A percentile compares a stretch with the other conserved stretches of the same genome.
Conservation (phyloP, 164 flowering plant species). For the Sextonia rubra region DNA sequence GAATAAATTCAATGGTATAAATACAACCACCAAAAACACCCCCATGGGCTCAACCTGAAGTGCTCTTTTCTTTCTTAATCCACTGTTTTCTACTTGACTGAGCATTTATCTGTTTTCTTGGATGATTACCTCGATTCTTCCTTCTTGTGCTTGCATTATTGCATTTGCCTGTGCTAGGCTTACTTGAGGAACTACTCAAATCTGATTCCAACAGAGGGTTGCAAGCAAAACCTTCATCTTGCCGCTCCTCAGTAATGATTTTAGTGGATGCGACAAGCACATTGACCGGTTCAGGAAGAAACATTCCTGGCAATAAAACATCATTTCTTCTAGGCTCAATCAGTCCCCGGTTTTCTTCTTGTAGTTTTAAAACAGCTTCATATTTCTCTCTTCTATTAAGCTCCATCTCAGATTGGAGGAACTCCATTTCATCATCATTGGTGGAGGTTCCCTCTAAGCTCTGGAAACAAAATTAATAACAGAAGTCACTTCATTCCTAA, state of each 20-base stretch:
- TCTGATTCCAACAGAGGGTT: constrained; percentile 11
- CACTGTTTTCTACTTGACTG: constrained; percentile 29
- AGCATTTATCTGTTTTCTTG: constrained; percentile 23
- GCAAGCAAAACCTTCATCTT: constrained; percentile 14
- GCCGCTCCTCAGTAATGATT: constrained; percentile 18
- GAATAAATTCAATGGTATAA: background rate
- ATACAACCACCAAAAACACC: background rate
- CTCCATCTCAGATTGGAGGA: constrained; percentile 56
- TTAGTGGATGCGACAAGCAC: constrained; percentile 8
- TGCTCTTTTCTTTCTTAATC: constrained; percentile 32
- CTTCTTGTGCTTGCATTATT: constrained; percentile 26
- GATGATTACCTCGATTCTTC: constrained; percentile 19
- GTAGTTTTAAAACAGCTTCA: constrained; percentile 52
- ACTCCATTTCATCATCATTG: constrained; percentile 21
- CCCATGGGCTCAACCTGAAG: constrained; percentile 1
- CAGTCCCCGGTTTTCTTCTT: constrained; percentile 65
- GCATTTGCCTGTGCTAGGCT: constrained; percentile 21
- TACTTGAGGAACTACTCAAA: constrained; percentile 24
- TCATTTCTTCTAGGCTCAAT: constrained; percentile 51
- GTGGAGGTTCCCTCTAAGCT: constrained; percentile 19
- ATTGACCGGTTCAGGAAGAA: constrained; percentile 39
- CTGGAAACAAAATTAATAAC: constrained; percentile 26
- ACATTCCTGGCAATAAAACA: constrained; percentile 63
- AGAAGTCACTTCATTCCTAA: background rate
- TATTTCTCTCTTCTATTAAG: constrained; percentile 53